phyloP scores from a whole-genome alignment of 192 early-diverging fungal genomes.

The Umbelopsis isabellina region DNA sequence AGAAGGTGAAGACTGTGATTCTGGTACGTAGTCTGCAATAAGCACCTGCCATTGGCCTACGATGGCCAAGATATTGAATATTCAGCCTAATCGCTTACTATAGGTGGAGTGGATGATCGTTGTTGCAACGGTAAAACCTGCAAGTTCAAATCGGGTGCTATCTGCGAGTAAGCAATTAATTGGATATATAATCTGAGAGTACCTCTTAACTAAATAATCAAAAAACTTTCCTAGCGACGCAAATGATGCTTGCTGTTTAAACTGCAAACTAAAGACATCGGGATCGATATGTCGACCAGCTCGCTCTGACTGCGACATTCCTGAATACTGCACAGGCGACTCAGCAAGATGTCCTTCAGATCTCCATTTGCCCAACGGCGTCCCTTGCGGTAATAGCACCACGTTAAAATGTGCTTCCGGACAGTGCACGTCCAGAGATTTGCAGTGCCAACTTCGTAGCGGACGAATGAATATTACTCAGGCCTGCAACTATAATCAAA shows the following conservation, averaged over 20 bases:
- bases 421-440: slow-evolving; percentile 74
- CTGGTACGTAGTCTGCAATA: slow-evolving; percentile 46
- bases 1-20: slow-evolving; percentile 91
- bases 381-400: slow-evolving; percentile 59
- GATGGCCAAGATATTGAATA: neutral
- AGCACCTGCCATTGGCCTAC: no score
- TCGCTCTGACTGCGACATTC: slow-evolving; percentile 79
- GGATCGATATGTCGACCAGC: slow-evolving; percentile 77
- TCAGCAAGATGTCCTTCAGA: slow-evolving; percentile 77
- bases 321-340: slow-evolving; percentile 77
- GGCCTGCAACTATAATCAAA: slow-evolving; percentile 58
- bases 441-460: slow-evolving; percentile 70
- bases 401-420: slow-evolving; percentile 69
- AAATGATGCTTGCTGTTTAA: slow-evolving; percentile 86
- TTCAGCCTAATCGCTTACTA: neutral
- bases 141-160: slow-evolving; percentile 74
- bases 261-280: slow-evolving; percentile 65
- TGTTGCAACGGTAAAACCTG: slow-evolving; percentile 88
- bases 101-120: slow-evolving; percentile 61
- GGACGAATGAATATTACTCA: slow-evolving; percentile 55
- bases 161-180: slow-evolving; percentile 60
- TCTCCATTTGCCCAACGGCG: slow-evolving; percentile 64
- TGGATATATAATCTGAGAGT: neutral
- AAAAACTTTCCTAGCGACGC: slow-evolving; percentile 52
- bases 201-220: neutral